phyloP scores from a whole-genome alignment of 768 basidiomycete genomes.

The Leccinum aurantiacum region DNA sequence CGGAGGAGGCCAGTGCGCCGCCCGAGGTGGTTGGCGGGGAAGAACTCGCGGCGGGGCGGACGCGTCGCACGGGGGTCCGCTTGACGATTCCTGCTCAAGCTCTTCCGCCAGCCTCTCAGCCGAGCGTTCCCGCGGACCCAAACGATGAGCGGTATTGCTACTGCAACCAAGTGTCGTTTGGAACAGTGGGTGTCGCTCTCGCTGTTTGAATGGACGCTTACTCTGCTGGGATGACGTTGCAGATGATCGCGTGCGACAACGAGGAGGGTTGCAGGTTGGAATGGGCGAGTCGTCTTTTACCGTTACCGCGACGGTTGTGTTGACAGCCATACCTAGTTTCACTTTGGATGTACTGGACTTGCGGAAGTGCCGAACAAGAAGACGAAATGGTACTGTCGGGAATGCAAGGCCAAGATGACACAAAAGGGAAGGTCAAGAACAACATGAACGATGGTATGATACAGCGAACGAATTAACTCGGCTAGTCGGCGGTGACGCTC shows the following conservation, averaged over 20 bases:
- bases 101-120: constrained; percentile 12
- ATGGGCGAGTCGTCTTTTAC: constrained; percentile 62
- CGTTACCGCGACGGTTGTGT: neutral
- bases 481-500: constrained; percentile 36
- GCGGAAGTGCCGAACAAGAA: constrained; percentile 54
- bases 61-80: constrained; percentile 30
- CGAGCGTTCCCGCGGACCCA: constrained; percentile 36
- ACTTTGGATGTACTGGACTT: constrained; percentile 66
- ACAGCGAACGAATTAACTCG: constrained; percentile 17
- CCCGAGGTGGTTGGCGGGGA: constrained; percentile 7
- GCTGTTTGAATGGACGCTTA: neutral
- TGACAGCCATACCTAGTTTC: constrained; percentile 51
- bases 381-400: constrained; percentile 69
- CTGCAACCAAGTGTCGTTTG: constrained; percentile 78
- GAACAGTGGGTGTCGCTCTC: constrained; percentile 53
- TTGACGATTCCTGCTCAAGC: constrained; percentile 37
- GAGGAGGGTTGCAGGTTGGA: constrained; percentile 62
- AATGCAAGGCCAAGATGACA: constrained; percentile 47
- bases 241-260: constrained; percentile 91
- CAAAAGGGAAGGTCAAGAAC: constrained; percentile 35
- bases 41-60: constrained; percentile 16
- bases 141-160: constrained; percentile 73
- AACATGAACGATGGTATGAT: constrained; percentile 11
- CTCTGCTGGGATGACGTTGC: neutral
- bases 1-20: constrained; percentile 12